These are phyloP conservation scores for Phytomonas sp. DNA, from an alignment of 208 protist genomes.

Conservation along the genomic window DNA sequence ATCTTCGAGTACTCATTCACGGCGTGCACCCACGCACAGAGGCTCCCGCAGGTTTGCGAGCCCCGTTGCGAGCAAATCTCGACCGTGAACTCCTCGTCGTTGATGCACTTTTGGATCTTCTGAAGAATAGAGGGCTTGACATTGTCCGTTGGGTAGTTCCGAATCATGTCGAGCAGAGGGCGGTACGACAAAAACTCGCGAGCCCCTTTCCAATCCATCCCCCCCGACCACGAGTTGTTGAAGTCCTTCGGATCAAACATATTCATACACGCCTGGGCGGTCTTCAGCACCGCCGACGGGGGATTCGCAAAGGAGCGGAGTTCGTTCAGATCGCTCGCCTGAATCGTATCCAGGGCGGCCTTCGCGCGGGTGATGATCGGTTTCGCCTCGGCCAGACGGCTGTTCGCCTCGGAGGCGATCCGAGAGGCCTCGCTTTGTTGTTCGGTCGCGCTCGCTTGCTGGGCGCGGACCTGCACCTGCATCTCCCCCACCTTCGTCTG, in stretches of 20 bases:
- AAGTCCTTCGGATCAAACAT: constrained; percentile 92
- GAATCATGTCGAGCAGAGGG: constrained; percentile 92
- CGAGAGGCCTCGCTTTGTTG: constrained; percentile 78
- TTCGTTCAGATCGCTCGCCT: constrained; percentile 93
- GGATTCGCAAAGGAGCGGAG: constrained; percentile 92
- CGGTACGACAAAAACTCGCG: constrained; percentile 87
- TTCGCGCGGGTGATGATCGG: constrained; percentile 90
- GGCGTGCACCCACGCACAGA: constrained; percentile 95
- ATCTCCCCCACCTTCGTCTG: constrained; percentile 84
- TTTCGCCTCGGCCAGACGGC: constrained; percentile 89
- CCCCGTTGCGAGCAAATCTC: constrained; percentile 89
- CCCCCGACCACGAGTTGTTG: constrained; percentile 74
- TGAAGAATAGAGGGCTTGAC: constrained; percentile 86
- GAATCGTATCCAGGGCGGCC: constrained; percentile 90
- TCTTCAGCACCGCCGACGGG: constrained; percentile 91
- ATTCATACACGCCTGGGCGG: constrained; percentile 95
- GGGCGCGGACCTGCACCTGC: constrained; percentile 79
- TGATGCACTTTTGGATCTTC: constrained; percentile 92
- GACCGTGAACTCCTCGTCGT: constrained; percentile 92
- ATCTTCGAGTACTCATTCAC: constrained; percentile 94
- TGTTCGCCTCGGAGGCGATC: constrained; percentile 87
- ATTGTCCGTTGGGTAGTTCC: constrained; percentile 94
- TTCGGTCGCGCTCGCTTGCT: constrained; percentile 85
- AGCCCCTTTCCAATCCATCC: constrained; percentile 86
- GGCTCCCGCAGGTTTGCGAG: constrained; percentile 91